Base-by-base conservation (phyloP, 2,329 filamentous ascomycete genomes). In the Thielaviopsis euricoi region DNA sequence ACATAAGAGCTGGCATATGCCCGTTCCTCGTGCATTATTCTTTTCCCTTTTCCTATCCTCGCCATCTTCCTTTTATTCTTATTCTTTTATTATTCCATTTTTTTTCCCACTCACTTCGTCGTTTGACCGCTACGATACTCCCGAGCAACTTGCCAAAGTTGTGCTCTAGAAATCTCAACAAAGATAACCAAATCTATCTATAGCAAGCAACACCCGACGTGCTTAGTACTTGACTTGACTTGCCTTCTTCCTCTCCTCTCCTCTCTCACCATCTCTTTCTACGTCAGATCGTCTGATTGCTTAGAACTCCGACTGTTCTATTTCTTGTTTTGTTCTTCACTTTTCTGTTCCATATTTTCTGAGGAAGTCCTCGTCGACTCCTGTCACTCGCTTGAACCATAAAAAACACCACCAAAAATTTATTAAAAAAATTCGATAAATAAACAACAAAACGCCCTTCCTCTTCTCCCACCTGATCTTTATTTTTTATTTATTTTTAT, bases 361-460 rank as follows among this genome's bases (percentile, higher is more conserved):
- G 78, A 81, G 81, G 81, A 83, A 83, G 80, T 81, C 81, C 81
- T 84, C 81, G 81, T 77, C 73, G 81, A 76, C 81, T 84, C 81
- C 81, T 82, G 80, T 83, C 81, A 82, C 80, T 85, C 81, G 81
- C 81, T 85, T 82, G 73, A 71, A 60, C 56, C 59, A 53, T 37
- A 50, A 52, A 50, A 25, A n/a, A n/a, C n/a, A 17, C 22, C 48
- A 33, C 37, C 33, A 43, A 57, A 55, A 48, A 43, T 54, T 53
- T 21, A 19, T 43, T 56, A 58, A 58, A 48, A 57, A 56, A 58
- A 33, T 2, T 10, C 29, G 12, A 33, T 33, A 33, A 33, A 33
- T 33, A 33, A 33, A 33, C 9, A 33, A 6, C 4, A 57, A 50
- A 33, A 33, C 29, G 29, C 29, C 29, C n/a, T n/a, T n/a, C n/a